Percentiles rank a stretch among this genome's conserved stretches.
Conservation (phyloP, 768 basidiomycete genomes). For the Hericium alpestre region DNA sequence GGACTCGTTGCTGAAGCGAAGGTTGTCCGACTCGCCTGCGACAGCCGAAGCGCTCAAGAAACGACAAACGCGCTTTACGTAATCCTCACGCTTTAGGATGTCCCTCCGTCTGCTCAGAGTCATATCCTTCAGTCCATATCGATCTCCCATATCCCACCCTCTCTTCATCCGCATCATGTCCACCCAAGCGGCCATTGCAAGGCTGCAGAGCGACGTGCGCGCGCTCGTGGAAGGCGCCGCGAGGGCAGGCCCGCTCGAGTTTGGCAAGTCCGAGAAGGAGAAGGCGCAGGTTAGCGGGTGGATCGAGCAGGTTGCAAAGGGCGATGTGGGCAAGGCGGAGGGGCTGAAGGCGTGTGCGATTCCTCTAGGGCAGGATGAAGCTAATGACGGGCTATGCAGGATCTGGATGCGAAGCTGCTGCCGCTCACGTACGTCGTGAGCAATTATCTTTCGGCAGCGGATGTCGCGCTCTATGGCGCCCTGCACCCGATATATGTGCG, state of each 20-base stretch:
- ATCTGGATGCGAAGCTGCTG: conserved; percentile 57
- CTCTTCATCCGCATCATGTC: conserved; percentile 16
- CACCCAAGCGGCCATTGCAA: conserved; percentile 14
- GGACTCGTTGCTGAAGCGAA: too few species aligned
- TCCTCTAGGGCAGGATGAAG: background rate
- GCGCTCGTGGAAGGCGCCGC: conserved; percentile 40
- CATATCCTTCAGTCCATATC: conserved; percentile 1
- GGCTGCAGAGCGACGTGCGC: conserved; percentile 20
- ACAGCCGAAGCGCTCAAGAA: too few species aligned
- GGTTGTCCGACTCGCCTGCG: too few species aligned
- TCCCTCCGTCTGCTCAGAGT: background rate
- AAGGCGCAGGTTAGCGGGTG: conserved; percentile 54
- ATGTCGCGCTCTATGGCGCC: conserved; percentile 84
- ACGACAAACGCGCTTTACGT: too few species aligned
- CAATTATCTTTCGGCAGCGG: conserved; percentile 80
- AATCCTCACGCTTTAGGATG: background rate
- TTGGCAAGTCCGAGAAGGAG: conserved; percentile 51
- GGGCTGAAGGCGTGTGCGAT: conserved; percentile 36
- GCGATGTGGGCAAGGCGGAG: conserved; percentile 36
- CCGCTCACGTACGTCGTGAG: conserved; percentile 79
- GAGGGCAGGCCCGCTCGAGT: conserved; percentile 31
- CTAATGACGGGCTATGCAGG: conserved; percentile 29
- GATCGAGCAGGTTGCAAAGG: conserved; percentile 53
- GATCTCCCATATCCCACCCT: background rate
- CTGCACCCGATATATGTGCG: conserved; percentile 75